Evolutionary conservation across 805 yeast genomes (phyloP).

Genomic region (Cyberlindnera lachancei): DNA sequence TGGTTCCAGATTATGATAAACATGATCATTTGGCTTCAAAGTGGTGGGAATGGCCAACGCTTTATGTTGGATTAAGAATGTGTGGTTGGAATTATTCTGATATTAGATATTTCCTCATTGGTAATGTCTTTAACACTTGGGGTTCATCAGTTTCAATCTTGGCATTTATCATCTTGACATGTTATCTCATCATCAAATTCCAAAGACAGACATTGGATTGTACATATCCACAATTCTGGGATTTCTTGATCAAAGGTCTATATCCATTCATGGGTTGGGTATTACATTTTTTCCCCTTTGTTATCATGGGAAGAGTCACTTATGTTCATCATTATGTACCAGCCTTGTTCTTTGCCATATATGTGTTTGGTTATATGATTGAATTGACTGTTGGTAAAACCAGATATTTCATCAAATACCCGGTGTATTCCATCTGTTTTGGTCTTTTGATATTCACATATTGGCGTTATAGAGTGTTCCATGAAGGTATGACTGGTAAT

Average conservation of each 20-base stretch:
- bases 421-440: slow-evolving; percentile 40
- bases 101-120: slow-evolving; percentile 58
- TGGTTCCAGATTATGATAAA: slow-evolving; percentile 72
- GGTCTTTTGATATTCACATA: slow-evolving; percentile 49
- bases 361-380: slow-evolving; percentile 39
- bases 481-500: slow-evolving; percentile 73
- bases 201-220: slow-evolving; percentile 59
- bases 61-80: slow-evolving; percentile 66
- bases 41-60: slow-evolving; percentile 86
- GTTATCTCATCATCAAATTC: slow-evolving; percentile 43
- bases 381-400: slow-evolving; percentile 20
- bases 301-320: slow-evolving; percentile 92
- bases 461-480: slow-evolving; percentile 54
- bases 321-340: slow-evolving; percentile 96
- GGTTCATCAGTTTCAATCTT: slow-evolving; percentile 52
- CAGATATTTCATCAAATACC: slow-evolving; percentile 19
- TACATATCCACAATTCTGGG: slow-evolving; percentile 33
- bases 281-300: slow-evolving; percentile 81
- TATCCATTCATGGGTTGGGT: slow-evolving; percentile 90
- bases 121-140: slow-evolving; percentile 75
- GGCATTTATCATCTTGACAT: slow-evolving; percentile 35
- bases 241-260: slow-evolving; percentile 54
- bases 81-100: slow-evolving; percentile 58
- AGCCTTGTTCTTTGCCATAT: slow-evolving; percentile 87
- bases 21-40: slow-evolving; percentile 60